A percentile compares a stretch with the other conserved stretches of the same genome.
phyloP scores from a whole-genome alignment of 2,329 filamentous ascomycete genomes.

The Huntiella abstrusa region DNA sequence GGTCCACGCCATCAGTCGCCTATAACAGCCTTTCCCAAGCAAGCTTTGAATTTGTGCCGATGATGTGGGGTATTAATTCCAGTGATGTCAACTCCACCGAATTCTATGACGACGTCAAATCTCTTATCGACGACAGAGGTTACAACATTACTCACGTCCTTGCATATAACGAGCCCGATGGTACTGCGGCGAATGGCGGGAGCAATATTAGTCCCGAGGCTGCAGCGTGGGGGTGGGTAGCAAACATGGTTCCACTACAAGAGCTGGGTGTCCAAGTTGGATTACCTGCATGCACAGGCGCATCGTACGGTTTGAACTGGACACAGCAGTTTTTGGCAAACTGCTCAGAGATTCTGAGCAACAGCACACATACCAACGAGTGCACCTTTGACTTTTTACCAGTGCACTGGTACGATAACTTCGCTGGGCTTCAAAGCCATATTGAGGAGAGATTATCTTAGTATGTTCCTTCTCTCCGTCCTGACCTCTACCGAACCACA shows the following conservation, averaged over 20 bases:
- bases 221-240: slow-evolving; percentile 52
- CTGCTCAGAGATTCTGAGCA: slow-evolving; percentile 40
- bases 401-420: slow-evolving; percentile 51
- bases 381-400: slow-evolving; percentile 46
- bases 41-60: slow-evolving; percentile 47
- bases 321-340: slow-evolving; percentile 43
- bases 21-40: slow-evolving; percentile 30
- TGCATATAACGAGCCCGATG: slow-evolving; percentile 68
- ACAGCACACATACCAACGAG: slow-evolving; percentile 22
- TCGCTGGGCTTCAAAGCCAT: slow-evolving; percentile 47
- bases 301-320: slow-evolving; percentile 43
- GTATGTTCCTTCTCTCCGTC: slow-evolving; percentile 15
- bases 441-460: slow-evolving; percentile 31
- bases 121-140: slow-evolving; percentile 29
- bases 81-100: slow-evolving; percentile 28
- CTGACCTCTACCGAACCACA: not conserved
- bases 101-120: slow-evolving; percentile 41
- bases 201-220: slow-evolving; percentile 37
- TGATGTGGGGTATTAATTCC: slow-evolving; percentile 14
- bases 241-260: slow-evolving; percentile 50
- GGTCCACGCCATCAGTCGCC: slow-evolving; percentile 31
- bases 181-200: slow-evolving; percentile 34
- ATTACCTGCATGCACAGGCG: slow-evolving; percentile 50
- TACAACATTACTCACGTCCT: slow-evolving; percentile 48
- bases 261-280: slow-evolving; percentile 47